phyloP scores from a whole-genome alignment of 805 yeast genomes.

The Isabelozyma gotoi region DNA sequence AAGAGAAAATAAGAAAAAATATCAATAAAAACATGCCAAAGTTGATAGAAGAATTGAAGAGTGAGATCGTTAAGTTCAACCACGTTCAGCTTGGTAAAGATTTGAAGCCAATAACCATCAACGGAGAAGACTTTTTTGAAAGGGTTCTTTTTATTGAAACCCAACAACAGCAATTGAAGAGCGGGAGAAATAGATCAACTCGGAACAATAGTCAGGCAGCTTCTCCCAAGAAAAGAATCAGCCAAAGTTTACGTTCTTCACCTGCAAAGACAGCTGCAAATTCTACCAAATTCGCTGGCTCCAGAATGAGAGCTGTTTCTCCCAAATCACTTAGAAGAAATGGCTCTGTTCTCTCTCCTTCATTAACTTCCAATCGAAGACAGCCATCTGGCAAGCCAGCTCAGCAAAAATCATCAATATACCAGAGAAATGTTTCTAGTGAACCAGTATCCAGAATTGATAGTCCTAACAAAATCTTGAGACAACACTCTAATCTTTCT shows the following conservation, averaged over 20 bases:
- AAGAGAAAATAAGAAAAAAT: conserved; percentile 72
- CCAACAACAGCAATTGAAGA: conserved; percentile 10
- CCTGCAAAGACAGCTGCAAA: neutral
- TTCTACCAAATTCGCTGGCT: neutral
- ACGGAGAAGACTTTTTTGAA: conserved; percentile 50
- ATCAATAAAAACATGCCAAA: conserved; percentile 69
- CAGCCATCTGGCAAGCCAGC: neutral
- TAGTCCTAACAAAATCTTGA: neutral
- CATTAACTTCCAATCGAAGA: conserved; percentile 5
- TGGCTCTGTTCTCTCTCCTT: conserved; percentile 4
- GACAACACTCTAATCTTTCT: conserved; percentile 3
- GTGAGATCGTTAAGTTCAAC: conserved; percentile 51
- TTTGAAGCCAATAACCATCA: conserved; percentile 28
- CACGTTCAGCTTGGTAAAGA: conserved; percentile 18
- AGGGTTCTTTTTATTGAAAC: conserved; percentile 32
- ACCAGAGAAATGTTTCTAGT: neutral
- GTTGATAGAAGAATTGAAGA: conserved; percentile 51
- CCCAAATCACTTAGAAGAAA: neutral
- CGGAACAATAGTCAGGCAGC: conserved; percentile 1
- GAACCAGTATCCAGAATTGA: neutral
- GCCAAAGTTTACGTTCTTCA: neutral
- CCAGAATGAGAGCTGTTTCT: neutral
- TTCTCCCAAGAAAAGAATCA: conserved; percentile 2
- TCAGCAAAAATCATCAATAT: no score
- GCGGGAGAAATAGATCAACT: neutral